A percentile compares a stretch with the other conserved stretches of the same genome.
Evolutionary conservation across 371 early-diverging fungal genomes (phyloP).

Genomic region (Lichtheimia ornata): DNA sequence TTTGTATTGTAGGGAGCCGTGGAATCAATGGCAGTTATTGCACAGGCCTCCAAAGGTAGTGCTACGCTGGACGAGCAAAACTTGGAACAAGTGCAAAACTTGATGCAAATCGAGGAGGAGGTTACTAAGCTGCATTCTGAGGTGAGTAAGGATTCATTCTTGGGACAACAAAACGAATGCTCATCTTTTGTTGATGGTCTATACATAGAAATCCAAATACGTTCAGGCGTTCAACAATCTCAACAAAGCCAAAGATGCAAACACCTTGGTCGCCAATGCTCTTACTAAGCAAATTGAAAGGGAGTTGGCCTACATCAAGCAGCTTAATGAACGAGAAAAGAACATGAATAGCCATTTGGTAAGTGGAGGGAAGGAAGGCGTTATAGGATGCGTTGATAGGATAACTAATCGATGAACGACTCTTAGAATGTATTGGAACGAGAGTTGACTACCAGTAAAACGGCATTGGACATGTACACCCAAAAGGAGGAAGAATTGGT

Average conservation of each 20-base stretch:
- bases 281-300: constrained; percentile 77
- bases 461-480: constrained; percentile 51
- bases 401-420: not conserved
- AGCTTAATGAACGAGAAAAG: constrained; percentile 16
- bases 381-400: not conserved
- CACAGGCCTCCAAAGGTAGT: constrained; percentile 76
- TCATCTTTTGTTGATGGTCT: not conserved
- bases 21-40: constrained; percentile 74
- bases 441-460: constrained; percentile 45
- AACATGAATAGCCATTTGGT: constrained; percentile 13
- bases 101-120: constrained; percentile 78
- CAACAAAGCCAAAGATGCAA: constrained; percentile 70
- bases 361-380: not conserved
- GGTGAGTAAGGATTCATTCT: constrained; percentile 15
- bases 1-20: constrained; percentile 40
- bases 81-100: constrained; percentile 71
- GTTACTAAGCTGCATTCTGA: constrained; percentile 74
- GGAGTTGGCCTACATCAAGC: constrained; percentile 75
- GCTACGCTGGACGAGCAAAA: constrained; percentile 80
- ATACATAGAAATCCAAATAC: constrained; percentile 61
- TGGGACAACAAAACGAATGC: not conserved
- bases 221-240: constrained; percentile 72
- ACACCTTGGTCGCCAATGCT: constrained; percentile 63
- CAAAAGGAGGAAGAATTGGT: constrained; percentile 42
- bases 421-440: constrained; percentile 41